Evolutionary conservation across 306 rosid genomes (phyloP).

Genomic region (Gastrolobium villosum): DNA sequence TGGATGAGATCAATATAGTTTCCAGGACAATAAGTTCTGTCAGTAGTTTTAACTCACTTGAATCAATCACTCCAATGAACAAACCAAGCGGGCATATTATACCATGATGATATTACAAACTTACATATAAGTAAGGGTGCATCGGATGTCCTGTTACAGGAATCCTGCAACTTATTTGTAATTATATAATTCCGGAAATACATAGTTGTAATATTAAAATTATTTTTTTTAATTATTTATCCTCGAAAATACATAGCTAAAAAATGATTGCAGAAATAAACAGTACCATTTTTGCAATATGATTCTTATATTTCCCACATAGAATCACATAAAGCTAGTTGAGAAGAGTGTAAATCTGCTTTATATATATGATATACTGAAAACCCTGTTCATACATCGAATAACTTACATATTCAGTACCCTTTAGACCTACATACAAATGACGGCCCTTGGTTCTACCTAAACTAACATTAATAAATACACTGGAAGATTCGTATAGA

Average conservation of each 20-base stretch:
- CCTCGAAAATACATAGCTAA: too few relatives aligned
- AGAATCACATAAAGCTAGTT: background rate
- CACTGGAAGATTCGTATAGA: conserved; percentile 48
- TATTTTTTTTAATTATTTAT: too few relatives aligned
- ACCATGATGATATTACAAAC: background rate
- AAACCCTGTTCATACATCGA: conserved; percentile 17
- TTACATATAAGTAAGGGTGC: too few relatives aligned
- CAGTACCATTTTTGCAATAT: too few relatives aligned
- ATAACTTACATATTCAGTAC: conserved; percentile 22
- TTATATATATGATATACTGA: background rate
- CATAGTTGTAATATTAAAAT: too few relatives aligned
- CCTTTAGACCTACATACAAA: conserved; percentile 33
- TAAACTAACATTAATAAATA: conserved; percentile 28
- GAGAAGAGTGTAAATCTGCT: conserved; percentile 16
- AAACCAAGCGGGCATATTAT: background rate
- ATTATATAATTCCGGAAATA: too few relatives aligned
- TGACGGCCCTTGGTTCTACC: conserved; percentile 8
- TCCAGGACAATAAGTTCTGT: conserved; percentile 4
- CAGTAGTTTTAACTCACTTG: conserved; percentile 1
- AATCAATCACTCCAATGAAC: background rate
- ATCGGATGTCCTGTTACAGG: too few relatives aligned
- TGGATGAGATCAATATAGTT: background rate
- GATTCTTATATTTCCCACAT: too few relatives aligned
- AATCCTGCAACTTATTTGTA: too few relatives aligned
- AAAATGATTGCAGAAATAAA: too few relatives aligned